Conservation (phyloP, 257 asterid species). For the Przewalskia tangutica region DNA sequence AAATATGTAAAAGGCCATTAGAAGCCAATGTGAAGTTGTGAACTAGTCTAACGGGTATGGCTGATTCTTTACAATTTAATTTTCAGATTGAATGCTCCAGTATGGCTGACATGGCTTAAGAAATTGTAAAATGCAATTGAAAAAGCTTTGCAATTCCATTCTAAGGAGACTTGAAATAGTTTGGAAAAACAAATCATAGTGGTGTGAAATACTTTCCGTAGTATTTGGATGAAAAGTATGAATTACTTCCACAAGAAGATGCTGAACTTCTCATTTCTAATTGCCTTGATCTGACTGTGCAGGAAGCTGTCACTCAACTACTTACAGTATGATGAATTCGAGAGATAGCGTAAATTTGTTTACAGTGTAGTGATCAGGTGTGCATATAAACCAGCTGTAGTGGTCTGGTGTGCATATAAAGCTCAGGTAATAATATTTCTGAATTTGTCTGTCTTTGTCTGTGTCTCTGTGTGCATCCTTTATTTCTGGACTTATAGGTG, state of each 20-base stretch:
- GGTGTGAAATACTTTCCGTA: background rate
- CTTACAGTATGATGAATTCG: slow-evolving; percentile 52
- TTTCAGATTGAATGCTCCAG: slow-evolving; percentile 93
- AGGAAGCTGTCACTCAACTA: slow-evolving; percentile 65
- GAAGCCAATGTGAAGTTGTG: background rate
- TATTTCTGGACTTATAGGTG: too few relatives aligned
- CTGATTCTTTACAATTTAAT: background rate
- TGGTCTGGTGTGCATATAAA: too few relatives aligned
- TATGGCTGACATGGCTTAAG: slow-evolving; percentile 87
- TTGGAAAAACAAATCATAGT: background rate
- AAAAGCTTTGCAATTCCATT: too few relatives aligned
- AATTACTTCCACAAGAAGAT: background rate
- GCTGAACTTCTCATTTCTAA: slow-evolving; percentile 3
- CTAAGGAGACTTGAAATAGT: too few relatives aligned
- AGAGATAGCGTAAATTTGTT: too few relatives aligned
- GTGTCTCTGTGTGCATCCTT: too few relatives aligned
- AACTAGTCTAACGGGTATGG: background rate
- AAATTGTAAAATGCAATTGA: slow-evolving; percentile 63
- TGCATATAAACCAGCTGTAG: too few relatives aligned
- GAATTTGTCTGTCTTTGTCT: too few relatives aligned
- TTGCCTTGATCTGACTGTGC: slow-evolving; percentile 23
- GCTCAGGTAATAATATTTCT: too few relatives aligned
- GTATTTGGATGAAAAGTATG: background rate
- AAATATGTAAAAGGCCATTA: background rate
- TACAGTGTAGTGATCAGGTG: too few relatives aligned